phyloP scores from a whole-genome alignment of 2,329 filamentous ascomycete genomes.

The Neofusicoccum cordaticola region DNA sequence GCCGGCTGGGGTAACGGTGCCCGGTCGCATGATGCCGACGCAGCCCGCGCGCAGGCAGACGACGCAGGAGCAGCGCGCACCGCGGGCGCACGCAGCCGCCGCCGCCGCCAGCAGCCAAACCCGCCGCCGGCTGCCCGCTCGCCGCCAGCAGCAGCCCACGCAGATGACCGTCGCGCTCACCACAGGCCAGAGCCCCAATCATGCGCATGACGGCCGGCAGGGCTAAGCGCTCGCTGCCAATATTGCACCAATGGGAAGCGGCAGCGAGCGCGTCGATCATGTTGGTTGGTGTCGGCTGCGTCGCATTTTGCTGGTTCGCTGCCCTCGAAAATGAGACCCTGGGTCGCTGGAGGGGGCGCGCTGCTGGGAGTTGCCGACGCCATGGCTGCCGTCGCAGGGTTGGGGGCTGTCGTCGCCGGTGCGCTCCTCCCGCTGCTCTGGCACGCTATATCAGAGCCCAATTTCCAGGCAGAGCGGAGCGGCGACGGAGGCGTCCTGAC shows the following conservation, averaged over 20 bases:
- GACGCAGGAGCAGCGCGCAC: not conserved
- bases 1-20: conserved; percentile 8
- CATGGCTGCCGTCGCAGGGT: conserved; percentile 15
- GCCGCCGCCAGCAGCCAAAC: not conserved
- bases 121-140: no score
- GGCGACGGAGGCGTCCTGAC: not conserved
- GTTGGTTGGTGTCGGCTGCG: conserved; percentile 6
- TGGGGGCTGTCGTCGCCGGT: conserved; percentile 8
- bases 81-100: not conserved
- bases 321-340: conserved; percentile 9
- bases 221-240: not conserved
- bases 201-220: conserved; percentile 4
- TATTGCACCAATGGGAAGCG: conserved; percentile 9
- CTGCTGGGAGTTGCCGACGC: conserved; percentile 13
- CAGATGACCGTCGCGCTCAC: conserved; percentile 9
- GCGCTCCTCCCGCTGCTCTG: conserved; percentile 10
- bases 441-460: conserved; percentile 16
- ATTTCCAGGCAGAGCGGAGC: conserved; percentile 4
- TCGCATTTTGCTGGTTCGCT: conserved; percentile 2
- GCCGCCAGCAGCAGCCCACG: not conserved
- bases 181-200: not conserved
- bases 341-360: not conserved
- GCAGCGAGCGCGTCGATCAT: conserved; percentile 7
- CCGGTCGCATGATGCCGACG: conserved; percentile 4
- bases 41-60: not conserved